phyloP scores from a whole-genome alignment of 169 alveolate genomes.

The Plasmodium relictum region DNA sequence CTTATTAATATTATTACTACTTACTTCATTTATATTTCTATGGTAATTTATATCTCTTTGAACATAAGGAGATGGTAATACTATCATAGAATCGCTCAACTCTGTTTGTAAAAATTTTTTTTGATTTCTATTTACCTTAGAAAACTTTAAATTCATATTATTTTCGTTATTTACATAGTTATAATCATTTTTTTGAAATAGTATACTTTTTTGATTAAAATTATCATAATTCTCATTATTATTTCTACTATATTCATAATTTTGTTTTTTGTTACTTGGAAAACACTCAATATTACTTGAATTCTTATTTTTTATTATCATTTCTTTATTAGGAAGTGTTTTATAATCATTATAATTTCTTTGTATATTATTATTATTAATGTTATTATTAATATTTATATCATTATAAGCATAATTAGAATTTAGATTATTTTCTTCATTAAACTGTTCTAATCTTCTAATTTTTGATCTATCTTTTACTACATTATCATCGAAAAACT shows the following conservation, averaged over 20 bases:
- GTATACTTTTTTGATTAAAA: constrained; percentile 1
- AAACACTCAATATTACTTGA: neutral
- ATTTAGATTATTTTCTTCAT: constrained; percentile 40
- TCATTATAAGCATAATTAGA: constrained; percentile 15
- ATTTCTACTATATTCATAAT: constrained; percentile 6
- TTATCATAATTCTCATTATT: constrained; percentile 20
- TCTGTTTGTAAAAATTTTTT: constrained; percentile 7
- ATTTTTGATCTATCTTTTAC: constrained; percentile 45
- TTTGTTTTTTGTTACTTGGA: constrained; percentile 5
- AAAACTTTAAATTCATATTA: constrained; percentile 23
- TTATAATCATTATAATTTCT: neutral
- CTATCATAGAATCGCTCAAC: constrained; percentile 3
- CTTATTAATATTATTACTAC: constrained; percentile 10
- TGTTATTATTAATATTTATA: constrained; percentile 1
- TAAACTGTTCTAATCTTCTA: constrained; percentile 30
- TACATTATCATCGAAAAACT: constrained; percentile 27
- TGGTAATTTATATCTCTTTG: constrained; percentile 24
- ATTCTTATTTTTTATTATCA: constrained; percentile 15
- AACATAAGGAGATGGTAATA: constrained; percentile 8
- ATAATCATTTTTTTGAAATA: neutral
- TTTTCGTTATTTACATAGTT: constrained; percentile 3
- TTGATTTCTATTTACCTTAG: constrained; percentile 11
- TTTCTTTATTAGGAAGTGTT: constrained; percentile 5
- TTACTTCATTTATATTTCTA: neutral
- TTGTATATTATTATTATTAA: neutral